Evolutionary conservation across 257 asterid species (phyloP), one percentile per base, ranked within the genome.

Genomic region (Anisodus acutangulus): DNA sequence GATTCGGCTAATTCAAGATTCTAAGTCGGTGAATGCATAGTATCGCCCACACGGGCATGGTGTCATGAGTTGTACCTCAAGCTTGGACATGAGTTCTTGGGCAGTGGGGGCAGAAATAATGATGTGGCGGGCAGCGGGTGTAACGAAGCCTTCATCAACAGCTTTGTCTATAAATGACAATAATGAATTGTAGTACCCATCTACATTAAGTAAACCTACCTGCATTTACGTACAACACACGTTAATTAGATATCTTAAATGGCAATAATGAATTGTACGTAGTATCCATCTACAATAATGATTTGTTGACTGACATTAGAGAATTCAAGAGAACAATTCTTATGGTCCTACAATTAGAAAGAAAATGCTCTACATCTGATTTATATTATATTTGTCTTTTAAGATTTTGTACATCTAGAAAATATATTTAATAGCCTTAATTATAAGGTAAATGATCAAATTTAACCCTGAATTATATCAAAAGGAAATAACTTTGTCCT

Each of bases 191-290:
- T 95, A 95, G 90, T 95, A 95, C 3, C 99, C 98, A 87, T 95
- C 99, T 58, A 95, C 99, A 70, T 95, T 95, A 63, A 95, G 91
- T 78, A 95, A 92, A 5, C 99, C 99, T 81, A 95, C 98, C 99
- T 95, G 93, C 19, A 89, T 49, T 72, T 59, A 74, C 45, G 63
- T 39, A 62, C 22, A 81, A 22, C 76, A 60, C 84, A 81, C 37
- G 57, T 62, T 59, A 76, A 76, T 51, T 4, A 71, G 37, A 17
- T 71, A 43, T n/a, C 57, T 71, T 70, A 41, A 69, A 39, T 39
- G 2, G 0, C 78, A 39, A 39, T 16, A 8, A 69, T 69, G 41
- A 58, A 17, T 57, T 41, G 45, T 41, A 41, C 45, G 0, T 41
- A 3, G 45, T 41, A 41, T 3, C 45, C 45, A 41, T 41, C 45